These are phyloP conservation scores for Dendrocalamus latiflorus DNA, from an alignment of 202 grass and related monocot species.

Conservation along the genomic window DNA sequence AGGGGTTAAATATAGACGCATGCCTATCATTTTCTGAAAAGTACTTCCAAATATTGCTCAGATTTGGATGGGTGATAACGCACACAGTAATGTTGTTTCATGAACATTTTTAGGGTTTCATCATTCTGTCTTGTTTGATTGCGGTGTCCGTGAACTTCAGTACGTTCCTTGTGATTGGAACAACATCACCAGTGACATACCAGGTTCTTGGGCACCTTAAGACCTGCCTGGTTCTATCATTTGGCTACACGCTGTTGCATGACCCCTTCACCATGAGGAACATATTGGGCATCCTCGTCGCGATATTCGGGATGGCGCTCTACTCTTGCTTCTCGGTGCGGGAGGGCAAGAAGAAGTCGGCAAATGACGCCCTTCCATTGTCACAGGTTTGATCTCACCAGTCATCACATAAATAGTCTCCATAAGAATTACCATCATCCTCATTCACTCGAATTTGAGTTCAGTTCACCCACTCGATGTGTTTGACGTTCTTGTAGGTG, in stretches of 20 bases:
- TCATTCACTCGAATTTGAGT: not conserved
- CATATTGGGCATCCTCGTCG: constrained; percentile 80
- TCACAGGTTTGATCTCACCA: constrained; percentile 70
- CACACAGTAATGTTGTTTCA: not conserved
- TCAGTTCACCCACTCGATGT: not conserved
- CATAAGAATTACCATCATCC: not conserved
- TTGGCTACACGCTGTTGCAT: constrained; percentile 81
- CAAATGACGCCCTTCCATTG: constrained; percentile 67
- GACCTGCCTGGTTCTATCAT: constrained; percentile 89
- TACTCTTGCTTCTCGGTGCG: constrained; percentile 87
- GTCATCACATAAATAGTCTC: not conserved
- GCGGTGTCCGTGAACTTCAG: constrained; percentile 98
- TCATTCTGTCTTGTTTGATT: constrained; percentile 92
- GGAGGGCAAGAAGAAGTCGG: constrained; percentile 93
- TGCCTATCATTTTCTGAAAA: not conserved
- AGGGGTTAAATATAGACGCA: not conserved
- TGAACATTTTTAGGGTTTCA: constrained; percentile 71
- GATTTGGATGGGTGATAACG: not conserved
- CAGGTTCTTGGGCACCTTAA: constrained; percentile 99
- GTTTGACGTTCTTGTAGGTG: constrained; percentile 56
- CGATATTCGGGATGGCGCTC: constrained; percentile 88
- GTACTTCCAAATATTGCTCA: not conserved
- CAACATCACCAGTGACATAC: constrained; percentile 95
- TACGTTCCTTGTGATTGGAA: constrained; percentile 96
- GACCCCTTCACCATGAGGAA: constrained; percentile 86